These are phyloP conservation scores for Orychophragmus violaceus DNA, from an alignment of 345 rosid species.

Conservation along the genomic window DNA sequence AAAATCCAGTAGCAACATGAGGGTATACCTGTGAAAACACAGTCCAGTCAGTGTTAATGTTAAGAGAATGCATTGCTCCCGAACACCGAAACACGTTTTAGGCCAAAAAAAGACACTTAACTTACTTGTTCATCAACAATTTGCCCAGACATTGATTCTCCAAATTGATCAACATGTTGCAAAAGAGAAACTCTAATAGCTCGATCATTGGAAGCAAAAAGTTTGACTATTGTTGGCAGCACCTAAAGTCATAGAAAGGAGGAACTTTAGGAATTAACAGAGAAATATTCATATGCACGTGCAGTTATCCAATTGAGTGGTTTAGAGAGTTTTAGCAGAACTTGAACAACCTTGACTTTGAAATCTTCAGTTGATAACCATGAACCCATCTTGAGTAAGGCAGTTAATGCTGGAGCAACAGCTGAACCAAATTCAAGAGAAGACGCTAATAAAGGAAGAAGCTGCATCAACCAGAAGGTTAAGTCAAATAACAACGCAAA, in stretches of 20 bases:
- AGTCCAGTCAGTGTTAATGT: not conserved
- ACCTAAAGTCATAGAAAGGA: slow-evolving; percentile 45
- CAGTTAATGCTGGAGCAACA: slow-evolving; percentile 86
- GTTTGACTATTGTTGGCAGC: slow-evolving; percentile 79
- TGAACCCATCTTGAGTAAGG: slow-evolving; percentile 88
- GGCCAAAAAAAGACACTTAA: not conserved
- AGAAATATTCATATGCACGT: not conserved
- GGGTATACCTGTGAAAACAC: slow-evolving; percentile 64
- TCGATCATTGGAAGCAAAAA: slow-evolving; percentile 90
- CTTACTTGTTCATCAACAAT: slow-evolving; percentile 94
- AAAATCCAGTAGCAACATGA: slow-evolving; percentile 87
- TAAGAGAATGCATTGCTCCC: not conserved
- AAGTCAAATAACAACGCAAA: slow-evolving; percentile 25
- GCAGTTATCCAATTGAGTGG: not conserved
- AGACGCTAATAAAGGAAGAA: slow-evolving; percentile 96
- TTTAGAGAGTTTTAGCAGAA: not conserved
- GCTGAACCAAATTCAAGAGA: slow-evolving; percentile 98
- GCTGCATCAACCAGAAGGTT: slow-evolving; percentile 47
- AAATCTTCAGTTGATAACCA: slow-evolving; percentile 93
- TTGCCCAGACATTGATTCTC: slow-evolving; percentile 80
- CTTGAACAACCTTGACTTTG: slow-evolving; percentile 63
- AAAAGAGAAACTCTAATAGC: slow-evolving; percentile 87
- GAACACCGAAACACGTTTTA: not conserved
- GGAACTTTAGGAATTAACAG: slow-evolving; percentile 12
- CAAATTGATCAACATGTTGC: slow-evolving; percentile 96